A percentile compares a stretch with the other conserved stretches of the same genome.
These are phyloP conservation scores for Chimonanthus salicifolius DNA, from an alignment of 164 flowering plant genomes.

Conservation along the genomic window DNA sequence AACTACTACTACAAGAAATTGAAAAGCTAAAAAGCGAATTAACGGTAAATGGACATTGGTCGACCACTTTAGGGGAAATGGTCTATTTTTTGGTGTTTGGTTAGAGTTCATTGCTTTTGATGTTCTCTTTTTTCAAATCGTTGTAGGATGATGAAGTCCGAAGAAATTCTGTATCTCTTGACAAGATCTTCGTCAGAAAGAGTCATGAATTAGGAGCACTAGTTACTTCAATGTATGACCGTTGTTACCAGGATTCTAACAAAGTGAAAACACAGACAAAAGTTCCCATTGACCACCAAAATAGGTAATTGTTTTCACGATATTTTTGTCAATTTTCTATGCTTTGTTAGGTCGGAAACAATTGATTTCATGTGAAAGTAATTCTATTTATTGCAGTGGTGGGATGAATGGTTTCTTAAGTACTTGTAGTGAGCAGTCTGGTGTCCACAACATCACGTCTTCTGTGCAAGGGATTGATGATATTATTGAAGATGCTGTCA, in stretches of 20 bases:
- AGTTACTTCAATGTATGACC: background rate
- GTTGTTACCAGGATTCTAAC: background rate
- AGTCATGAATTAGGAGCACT: constrained; percentile 3
- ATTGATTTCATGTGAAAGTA: background rate
- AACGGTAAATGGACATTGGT: constrained; percentile 13
- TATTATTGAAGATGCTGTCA: background rate
- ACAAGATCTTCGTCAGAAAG: constrained; percentile 14
- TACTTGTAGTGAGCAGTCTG: background rate
- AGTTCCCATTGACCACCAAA: background rate
- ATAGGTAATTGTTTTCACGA: background rate
- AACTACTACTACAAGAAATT: constrained; percentile 26
- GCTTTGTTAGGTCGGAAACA: background rate
- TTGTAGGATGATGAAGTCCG: constrained; percentile 13
- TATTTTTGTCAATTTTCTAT: background rate
- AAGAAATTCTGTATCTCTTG: constrained; percentile 18
- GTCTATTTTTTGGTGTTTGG: background rate
- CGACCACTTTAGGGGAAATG: background rate
- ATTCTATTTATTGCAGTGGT: constrained; percentile 8
- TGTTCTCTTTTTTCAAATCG: background rate
- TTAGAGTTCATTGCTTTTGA: background rate
- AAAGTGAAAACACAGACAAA: too few relatives aligned
- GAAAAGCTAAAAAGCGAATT: constrained; percentile 21
- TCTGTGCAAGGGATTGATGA: background rate
- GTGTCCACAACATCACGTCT: background rate
- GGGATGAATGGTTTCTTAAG: constrained; percentile 15